These are phyloP conservation scores for Flaveria brownii DNA, from an alignment of 129 eudicot genomes.

Conservation along the genomic window DNA sequence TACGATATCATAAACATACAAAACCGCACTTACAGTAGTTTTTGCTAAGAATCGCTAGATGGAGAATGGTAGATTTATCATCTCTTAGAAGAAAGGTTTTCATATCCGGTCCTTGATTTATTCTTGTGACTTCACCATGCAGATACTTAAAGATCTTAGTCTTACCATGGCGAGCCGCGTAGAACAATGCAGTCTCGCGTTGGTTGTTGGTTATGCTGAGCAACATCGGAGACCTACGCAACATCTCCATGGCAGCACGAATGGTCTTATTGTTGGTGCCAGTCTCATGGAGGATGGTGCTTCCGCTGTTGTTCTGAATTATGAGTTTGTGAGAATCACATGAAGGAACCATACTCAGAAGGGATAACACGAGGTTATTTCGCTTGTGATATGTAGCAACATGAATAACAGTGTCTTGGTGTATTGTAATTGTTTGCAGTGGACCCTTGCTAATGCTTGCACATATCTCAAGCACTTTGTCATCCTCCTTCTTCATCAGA, in stretches of 20 bases:
- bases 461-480: conserved; percentile 24
- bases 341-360: conserved; percentile 1
- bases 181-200: conserved; percentile 37
- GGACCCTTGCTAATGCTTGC: conserved; percentile 29
- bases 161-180: conserved; percentile 37
- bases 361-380: conserved; percentile 7
- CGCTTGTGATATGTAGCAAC: conserved; percentile 32
- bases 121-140: conserved; percentile 4
- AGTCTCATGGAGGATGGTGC: conserved; percentile 43
- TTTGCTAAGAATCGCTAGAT: conserved; percentile 26
- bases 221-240: conserved; percentile 27
- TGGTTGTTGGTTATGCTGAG: conserved; percentile 20
- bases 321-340: background rate
- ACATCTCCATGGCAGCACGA: conserved; percentile 21
- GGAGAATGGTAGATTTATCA: conserved; percentile 32
- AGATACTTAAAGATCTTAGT: conserved; percentile 23
- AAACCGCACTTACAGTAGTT: conserved; percentile 34
- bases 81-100: conserved; percentile 15
- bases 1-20: background rate
- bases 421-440: conserved; percentile 28
- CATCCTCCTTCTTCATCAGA: conserved; percentile 14
- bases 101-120: conserved; percentile 2
- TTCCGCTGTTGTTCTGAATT: conserved; percentile 6
- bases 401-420: conserved; percentile 36
- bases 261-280: conserved; percentile 23